Evolutionary conservation across 1,139 yeast species (phyloP), one percentile per base, ranked within the genome.

Genomic region (Yamadazyma oceani): DNA sequence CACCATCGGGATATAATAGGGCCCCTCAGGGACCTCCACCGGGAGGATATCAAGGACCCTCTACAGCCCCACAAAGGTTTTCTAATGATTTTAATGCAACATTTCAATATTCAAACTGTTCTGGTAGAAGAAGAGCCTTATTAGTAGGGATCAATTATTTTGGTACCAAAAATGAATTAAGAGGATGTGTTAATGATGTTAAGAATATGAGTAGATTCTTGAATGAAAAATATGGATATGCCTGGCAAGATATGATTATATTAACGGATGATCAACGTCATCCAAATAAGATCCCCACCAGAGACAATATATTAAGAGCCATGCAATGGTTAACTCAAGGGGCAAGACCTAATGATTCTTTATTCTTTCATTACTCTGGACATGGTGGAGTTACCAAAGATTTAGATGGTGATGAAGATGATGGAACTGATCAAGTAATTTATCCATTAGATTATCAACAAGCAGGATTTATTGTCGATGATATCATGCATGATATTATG

Each of bases 381-480:
- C 97, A 90, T 58, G 97, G 97, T 24, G 96, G 97, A 7, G 83
- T 82, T 51, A 80, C 86, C 8, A 66, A 72, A 41, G 97, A 90
- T 60, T 57, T 67, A 36, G 86, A 86, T 54, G 96, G 96, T 16
- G 97, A 90, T 57, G 97, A 90, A 60, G 94, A 82, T 17, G 89
- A 83, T 55, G 97, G 97, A 0, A 76, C 62, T 51, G 97, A 90
- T 59, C 96, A 89, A 57, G 88, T 86, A 31, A 85, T 90, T 42
- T 90, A 89, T 54, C 97, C 97, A 1, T 79, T 90, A 26, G 97
- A 90, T 63, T 89, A 84, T 60, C 78, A 88, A 59, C 66, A 59
- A 13, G 73, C 72, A 4, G 95, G 95, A 2, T 84, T 82, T 41
- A 78, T 90, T 40, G 75, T 82, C 5, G 97, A 90, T 59, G 97